Evolutionary conservation across 2,329 filamentous ascomycete genomes (phyloP).

Genomic region (Apiospora koreana): DNA sequence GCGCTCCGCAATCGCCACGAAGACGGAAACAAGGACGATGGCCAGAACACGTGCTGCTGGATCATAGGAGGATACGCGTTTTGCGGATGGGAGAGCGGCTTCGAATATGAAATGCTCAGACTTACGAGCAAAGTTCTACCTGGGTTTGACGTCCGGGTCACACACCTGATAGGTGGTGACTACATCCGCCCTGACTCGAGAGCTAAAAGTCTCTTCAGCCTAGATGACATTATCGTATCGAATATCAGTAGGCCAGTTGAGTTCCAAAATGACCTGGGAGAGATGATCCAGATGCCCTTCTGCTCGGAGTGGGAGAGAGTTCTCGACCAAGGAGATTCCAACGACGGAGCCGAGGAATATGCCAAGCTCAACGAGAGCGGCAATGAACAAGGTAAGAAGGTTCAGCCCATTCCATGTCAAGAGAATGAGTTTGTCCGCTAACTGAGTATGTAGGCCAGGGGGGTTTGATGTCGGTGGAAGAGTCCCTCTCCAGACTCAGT

Average conservation of each 20-base stretch:
- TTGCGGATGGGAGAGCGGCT: neutral
- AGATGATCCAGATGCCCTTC: neutral
- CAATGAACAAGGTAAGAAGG: neutral
- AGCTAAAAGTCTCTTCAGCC: neutral
- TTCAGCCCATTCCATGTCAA: neutral
- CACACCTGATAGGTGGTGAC: neutral
- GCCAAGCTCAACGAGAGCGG: no score
- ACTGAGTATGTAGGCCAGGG: neutral
- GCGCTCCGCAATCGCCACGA: neutral
- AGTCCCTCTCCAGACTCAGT: neutral
- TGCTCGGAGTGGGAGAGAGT: neutral
- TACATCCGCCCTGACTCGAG: neutral
- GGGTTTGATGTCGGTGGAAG: neutral
- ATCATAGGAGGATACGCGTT: neutral
- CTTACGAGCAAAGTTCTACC: no score
- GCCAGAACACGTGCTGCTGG: slow-evolving; percentile 14
- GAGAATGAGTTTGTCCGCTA: neutral
- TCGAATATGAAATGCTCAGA: neutral
- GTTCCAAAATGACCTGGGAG: neutral
- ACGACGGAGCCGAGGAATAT: no score
- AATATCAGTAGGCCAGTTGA: neutral
- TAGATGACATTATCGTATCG: neutral
- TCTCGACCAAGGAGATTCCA: neutral
- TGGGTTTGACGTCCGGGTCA: neutral
- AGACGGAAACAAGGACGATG: neutral